phyloP scores from a whole-genome alignment of 179 eudicot genomes.

The Patellifolia procumbens region DNA sequence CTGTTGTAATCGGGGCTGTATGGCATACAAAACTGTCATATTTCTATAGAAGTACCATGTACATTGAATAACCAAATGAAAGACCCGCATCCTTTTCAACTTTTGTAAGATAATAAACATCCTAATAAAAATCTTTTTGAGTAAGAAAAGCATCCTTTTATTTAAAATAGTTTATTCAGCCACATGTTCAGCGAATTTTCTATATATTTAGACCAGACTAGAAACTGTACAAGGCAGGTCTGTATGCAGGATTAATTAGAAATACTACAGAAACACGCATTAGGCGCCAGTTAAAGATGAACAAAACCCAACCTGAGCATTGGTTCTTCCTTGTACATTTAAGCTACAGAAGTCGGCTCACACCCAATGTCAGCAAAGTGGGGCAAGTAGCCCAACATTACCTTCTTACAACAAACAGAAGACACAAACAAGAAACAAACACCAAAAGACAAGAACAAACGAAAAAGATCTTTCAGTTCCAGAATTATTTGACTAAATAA shows the following conservation, averaged over 20 bases:
- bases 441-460: conserved; percentile 86
- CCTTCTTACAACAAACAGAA: conserved; percentile 87
- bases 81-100: not conserved
- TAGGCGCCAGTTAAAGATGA: conserved; percentile 71
- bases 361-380: conserved; percentile 98
- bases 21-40: conserved; percentile 10
- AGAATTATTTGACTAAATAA: conserved; percentile 51
- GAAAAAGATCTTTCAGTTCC: conserved; percentile 86
- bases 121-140: not conserved
- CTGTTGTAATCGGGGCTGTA: conserved; percentile 37
- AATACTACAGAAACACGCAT: conserved; percentile 47
- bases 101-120: not conserved
- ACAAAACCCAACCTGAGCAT: conserved; percentile 91
- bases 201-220: not conserved
- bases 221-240: conserved; percentile 16
- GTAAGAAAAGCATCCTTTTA: too few relatives aligned
- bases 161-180: not conserved
- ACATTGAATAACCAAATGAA: not conserved
- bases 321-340: conserved; percentile 80
- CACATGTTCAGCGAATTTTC: not conserved
- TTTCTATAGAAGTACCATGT: not conserved
- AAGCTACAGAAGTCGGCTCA: conserved; percentile 99
- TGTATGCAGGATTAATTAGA: not conserved
- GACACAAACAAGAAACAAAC: conserved; percentile 94
- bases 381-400: conserved; percentile 97